Evolutionary conservation across 345 rosid species (phyloP).

Genomic region (Bruguiera parviflora): DNA sequence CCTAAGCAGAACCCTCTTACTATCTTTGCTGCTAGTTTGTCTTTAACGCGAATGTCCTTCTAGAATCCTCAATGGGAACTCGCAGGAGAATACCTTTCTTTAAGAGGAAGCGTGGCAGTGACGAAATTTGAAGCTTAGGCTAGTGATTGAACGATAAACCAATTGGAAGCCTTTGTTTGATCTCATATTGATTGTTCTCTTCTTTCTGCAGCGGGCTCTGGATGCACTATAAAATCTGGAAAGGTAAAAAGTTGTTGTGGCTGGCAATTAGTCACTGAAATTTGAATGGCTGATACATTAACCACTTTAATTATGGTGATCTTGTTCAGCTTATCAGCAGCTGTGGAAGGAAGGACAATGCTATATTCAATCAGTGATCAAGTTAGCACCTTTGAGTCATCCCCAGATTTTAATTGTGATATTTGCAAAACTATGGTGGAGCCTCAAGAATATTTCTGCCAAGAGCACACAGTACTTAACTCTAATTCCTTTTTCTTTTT

Average conservation of each 20-base stretch:
- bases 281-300: not conserved
- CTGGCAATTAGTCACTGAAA: not conserved
- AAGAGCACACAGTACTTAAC: slow-evolving; percentile 26
- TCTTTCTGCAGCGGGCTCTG: not conserved
- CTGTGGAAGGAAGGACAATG: slow-evolving; percentile 4
- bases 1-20: too few relatives aligned
- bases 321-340: not conserved
- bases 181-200: not conserved
- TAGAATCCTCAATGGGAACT: not conserved
- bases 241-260: slow-evolving; percentile 1
- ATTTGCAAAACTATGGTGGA: slow-evolving; percentile 34
- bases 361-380: not conserved
- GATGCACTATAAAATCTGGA: slow-evolving; percentile 2
- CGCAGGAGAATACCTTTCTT: not conserved
- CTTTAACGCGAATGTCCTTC: not conserved
- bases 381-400: not conserved
- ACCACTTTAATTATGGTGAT: not conserved
- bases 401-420: slow-evolving; percentile 1
- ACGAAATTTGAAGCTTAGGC: not conserved
- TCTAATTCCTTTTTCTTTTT: not conserved
- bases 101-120: slow-evolving; percentile 4
- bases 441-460: slow-evolving; percentile 33
- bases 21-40: slow-evolving; percentile 1
- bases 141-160: not conserved
- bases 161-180: not conserved